Conservation (phyloP, 148 eudicot genomes). For the Dianthus caryophyllus region DNA sequence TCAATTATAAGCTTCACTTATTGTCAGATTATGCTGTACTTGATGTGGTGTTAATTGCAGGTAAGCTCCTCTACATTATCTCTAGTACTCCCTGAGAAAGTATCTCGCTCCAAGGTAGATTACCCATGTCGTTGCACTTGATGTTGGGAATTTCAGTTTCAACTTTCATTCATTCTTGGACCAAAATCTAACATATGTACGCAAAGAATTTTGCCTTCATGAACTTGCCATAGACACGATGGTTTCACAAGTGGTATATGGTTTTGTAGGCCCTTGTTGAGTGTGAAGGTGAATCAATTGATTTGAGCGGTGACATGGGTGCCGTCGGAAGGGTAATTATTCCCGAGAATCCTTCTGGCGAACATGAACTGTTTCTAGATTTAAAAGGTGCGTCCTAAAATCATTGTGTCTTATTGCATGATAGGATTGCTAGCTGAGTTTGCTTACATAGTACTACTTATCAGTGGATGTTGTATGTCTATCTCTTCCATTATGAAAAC, state of each 20-base stretch:
- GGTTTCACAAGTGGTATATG: not conserved
- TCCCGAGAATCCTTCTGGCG: slow-evolving; percentile 52
- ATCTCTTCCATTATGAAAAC: not conserved
- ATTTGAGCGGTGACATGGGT: slow-evolving; percentile 97
- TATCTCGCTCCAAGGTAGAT: slow-evolving; percentile 69
- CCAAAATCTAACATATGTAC: not conserved
- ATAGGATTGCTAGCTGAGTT: not conserved
- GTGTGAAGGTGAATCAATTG: slow-evolving; percentile 96
- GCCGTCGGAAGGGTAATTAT: slow-evolving; percentile 86
- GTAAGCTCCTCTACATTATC: slow-evolving; percentile 67
- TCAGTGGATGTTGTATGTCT: not conserved
- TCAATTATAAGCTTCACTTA: slow-evolving; percentile 3
- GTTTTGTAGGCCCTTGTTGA: slow-evolving; percentile 84
- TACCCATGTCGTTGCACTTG: not conserved
- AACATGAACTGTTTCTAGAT: slow-evolving; percentile 71
- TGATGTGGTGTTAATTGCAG: slow-evolving; percentile 37
- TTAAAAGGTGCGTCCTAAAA: slow-evolving; percentile 58
- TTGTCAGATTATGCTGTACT: not conserved
- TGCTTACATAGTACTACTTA: not conserved
- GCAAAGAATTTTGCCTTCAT: not conserved
- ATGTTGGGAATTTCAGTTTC: not conserved
- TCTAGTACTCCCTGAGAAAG: slow-evolving; percentile 80
- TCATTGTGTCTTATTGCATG: not conserved
- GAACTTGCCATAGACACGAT: not conserved
- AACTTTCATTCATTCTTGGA: not conserved